Percentiles rank a stretch among this genome's conserved stretches.
Conservation (phyloP, 1,284 basidiomycete species). For the Cryptococcus sp. region DNA sequence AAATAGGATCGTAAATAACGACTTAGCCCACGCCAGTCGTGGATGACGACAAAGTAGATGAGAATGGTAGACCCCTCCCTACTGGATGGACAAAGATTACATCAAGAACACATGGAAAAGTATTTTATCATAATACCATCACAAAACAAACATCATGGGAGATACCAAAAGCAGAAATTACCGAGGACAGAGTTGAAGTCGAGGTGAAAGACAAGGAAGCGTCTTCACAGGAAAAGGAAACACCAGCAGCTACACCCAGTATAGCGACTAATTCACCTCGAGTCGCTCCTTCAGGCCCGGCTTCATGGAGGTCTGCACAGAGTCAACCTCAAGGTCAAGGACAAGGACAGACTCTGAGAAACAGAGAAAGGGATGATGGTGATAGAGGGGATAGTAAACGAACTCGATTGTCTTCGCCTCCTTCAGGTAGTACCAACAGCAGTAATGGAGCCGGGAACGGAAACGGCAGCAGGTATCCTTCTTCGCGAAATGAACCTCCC, state of each 20-base stretch:
- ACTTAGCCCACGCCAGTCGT: too few relatives aligned
- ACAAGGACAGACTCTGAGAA: too few relatives aligned
- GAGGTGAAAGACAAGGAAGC: too few relatives aligned
- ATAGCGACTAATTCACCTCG: background rate
- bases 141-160: slow-evolving; percentile 18
- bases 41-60: too few relatives aligned
- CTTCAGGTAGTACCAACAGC: background rate
- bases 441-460: too few relatives aligned
- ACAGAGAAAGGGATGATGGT: background rate
- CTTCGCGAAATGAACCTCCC: background rate
- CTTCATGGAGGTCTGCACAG: background rate
- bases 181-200: too few relatives aligned
- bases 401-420: background rate
- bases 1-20: too few relatives aligned
- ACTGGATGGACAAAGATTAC: slow-evolving; percentile 19
- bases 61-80: slow-evolving; percentile 7
- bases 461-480: background rate
- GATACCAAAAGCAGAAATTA: slow-evolving; percentile 4
- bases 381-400: too few relatives aligned
- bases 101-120: slow-evolving; percentile 17
- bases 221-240: background rate
- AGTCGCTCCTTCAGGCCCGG: background rate
- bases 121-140: slow-evolving; percentile 18
- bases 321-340: too few relatives aligned
- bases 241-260: background rate